Conservation (phyloP, 2,329 filamentous ascomycete species). For the Sordariomycetes sp. region DNA sequence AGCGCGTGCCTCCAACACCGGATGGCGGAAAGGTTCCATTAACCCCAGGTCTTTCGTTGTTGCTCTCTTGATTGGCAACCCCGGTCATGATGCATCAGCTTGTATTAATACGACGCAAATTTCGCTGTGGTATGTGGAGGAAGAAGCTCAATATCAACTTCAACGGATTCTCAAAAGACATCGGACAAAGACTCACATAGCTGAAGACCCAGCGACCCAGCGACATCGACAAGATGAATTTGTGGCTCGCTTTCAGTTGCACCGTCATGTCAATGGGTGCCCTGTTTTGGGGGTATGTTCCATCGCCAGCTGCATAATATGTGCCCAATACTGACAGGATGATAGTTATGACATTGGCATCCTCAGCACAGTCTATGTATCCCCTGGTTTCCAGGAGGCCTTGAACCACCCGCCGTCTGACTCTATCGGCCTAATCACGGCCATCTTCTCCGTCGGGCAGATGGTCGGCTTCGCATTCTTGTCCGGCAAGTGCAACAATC, state of each 20-base stretch:
- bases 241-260: constrained; percentile 8
- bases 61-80: not conserved
- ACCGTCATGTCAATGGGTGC: constrained; percentile 10
- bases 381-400: constrained; percentile 10
- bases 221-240: constrained; percentile 7
- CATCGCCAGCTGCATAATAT: not conserved
- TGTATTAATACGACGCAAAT: not conserved
- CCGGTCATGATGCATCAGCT: not conserved
- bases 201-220: too few relatives aligned
- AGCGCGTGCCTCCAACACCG: not conserved
- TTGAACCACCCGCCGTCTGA: constrained; percentile 9
- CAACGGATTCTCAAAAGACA: too few relatives aligned
- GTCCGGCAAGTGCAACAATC: constrained; percentile 8
- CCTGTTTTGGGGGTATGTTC: constrained; percentile 10
- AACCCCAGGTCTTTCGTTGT: not conserved
- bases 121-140: not conserved
- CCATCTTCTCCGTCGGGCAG: constrained; percentile 12
- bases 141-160: not conserved
- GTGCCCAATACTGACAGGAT: not conserved
- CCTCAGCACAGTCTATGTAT: constrained; percentile 13
- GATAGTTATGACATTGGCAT: constrained; percentile 13
- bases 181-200: constrained; percentile 1
- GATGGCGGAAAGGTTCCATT: not conserved
- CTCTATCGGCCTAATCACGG: constrained; percentile 10
- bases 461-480: constrained; percentile 10